phyloP scores from a whole-genome alignment of 2,329 filamentous ascomycete species.

The Hypomyces rosellus region DNA sequence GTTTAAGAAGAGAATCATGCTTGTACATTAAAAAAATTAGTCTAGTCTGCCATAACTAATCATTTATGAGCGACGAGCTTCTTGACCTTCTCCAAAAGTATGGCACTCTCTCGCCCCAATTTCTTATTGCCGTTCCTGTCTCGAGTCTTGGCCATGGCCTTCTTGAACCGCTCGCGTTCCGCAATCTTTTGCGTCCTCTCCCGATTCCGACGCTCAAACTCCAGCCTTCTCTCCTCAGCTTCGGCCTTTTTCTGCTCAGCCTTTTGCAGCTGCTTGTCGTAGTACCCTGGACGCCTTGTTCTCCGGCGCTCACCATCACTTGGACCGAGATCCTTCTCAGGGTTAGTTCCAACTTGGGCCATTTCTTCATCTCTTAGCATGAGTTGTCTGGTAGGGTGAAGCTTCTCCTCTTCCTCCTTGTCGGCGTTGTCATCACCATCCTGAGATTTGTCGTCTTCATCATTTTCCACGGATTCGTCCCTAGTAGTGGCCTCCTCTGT shows the following conservation, averaged over 20 bases:
- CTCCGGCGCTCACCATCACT: constrained; percentile 29
- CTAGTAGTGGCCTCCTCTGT: constrained; percentile 12
- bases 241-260: constrained; percentile 37
- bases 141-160: constrained; percentile 67
- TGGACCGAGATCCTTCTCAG: constrained; percentile 10
- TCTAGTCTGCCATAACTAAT: no score
- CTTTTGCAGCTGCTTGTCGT: constrained; percentile 55
- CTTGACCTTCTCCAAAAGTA: constrained; percentile 73
- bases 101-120: constrained; percentile 71
- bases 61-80: constrained; percentile 52
- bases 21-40: no score
- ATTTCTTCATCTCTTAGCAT: constrained; percentile 34
- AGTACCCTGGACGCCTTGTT: constrained; percentile 48
- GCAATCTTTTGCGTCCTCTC: constrained; percentile 61
- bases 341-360: constrained; percentile 23
- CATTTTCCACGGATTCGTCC: constrained; percentile 12
- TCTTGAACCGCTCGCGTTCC: constrained; percentile 57
- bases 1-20: no score
- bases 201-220: constrained; percentile 44
- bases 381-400: constrained; percentile 33
- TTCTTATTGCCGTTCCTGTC: constrained; percentile 71
- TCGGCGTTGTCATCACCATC: constrained; percentile 1
- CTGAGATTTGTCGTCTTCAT: constrained; percentile 16
- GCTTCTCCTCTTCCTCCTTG: constrained; percentile 18
- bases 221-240: constrained; percentile 36